Percentiles rank a stretch among this genome's conserved stretches.
phyloP scores from a whole-genome alignment of 2,329 filamentous ascomycete genomes.

The Xylogone sp. region DNA sequence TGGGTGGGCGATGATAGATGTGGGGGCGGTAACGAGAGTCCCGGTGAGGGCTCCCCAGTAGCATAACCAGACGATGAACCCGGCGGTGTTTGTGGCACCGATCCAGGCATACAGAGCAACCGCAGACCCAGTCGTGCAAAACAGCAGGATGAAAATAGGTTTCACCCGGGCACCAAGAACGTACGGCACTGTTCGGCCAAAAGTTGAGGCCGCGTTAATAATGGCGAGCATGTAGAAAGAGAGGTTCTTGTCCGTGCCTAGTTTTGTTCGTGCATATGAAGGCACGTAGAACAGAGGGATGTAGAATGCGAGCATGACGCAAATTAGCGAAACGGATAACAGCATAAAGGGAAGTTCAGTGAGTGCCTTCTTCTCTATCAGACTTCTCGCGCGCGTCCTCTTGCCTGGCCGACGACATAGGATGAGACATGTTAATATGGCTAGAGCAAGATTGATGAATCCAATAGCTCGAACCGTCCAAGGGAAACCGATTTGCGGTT shows the following conservation, averaged over 20 bases:
- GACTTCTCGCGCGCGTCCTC: neutral
- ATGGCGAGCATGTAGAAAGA: constrained; percentile 49
- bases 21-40: constrained; percentile 2
- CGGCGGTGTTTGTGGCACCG: constrained; percentile 43
- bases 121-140: constrained; percentile 7
- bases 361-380: constrained; percentile 23
- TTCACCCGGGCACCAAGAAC: constrained; percentile 46
- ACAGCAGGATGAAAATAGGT: constrained; percentile 41
- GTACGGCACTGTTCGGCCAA: constrained; percentile 49
- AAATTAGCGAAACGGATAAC: constrained; percentile 31
- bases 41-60: constrained; percentile 80
- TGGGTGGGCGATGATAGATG: constrained; percentile 2
- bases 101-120: constrained; percentile 35
- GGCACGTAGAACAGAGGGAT: constrained; percentile 43
- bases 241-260: constrained; percentile 40
- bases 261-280: constrained; percentile 35
- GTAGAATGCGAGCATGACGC: constrained; percentile 44
- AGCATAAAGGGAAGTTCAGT: constrained; percentile 30
- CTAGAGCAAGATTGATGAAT: constrained; percentile 42
- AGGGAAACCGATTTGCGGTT: constrained; percentile 38
- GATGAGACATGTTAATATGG: neutral
- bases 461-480: constrained; percentile 52
- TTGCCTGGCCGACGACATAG: neutral
- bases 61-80: constrained; percentile 68
- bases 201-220: constrained; percentile 43